phyloP scores from a whole-genome alignment of 129 eudicot species.

The Flaveria bidentis region DNA sequence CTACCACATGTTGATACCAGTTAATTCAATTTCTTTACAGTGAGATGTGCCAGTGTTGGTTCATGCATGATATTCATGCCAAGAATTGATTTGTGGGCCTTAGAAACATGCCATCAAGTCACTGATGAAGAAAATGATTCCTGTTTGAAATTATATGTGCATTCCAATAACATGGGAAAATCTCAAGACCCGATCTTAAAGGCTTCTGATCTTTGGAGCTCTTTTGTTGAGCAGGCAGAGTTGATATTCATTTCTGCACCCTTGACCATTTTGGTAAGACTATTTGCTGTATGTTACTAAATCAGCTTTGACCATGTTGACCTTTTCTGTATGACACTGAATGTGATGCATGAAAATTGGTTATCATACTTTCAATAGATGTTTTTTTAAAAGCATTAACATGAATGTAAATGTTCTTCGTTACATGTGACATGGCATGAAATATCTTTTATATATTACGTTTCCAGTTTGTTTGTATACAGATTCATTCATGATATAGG shows the following conservation, averaged over 20 bases:
- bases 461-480: not conserved
- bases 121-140: slow-evolving; percentile 29
- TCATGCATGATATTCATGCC: slow-evolving; percentile 81
- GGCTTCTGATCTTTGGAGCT: slow-evolving; percentile 74
- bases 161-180: slow-evolving; percentile 27
- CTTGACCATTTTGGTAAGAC: slow-evolving; percentile 77
- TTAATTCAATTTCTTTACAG: slow-evolving; percentile 47
- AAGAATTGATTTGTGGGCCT: slow-evolving; percentile 90
- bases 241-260: slow-evolving; percentile 61
- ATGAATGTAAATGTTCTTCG: not conserved
- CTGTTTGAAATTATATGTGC: slow-evolving; percentile 30
- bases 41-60: slow-evolving; percentile 61
- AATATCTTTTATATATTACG: not conserved
- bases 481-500: slow-evolving; percentile 18
- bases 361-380: not conserved
- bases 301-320: slow-evolving; percentile 3
- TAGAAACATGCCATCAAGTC: slow-evolving; percentile 51
- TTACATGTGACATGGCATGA: slow-evolving; percentile 10
- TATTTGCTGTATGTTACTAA: slow-evolving; percentile 8
- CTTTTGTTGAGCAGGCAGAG: slow-evolving; percentile 81
- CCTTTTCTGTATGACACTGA: not conserved
- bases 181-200: slow-evolving; percentile 30
- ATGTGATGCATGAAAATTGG: not conserved
- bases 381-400: not conserved
- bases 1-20: not conserved